Base-by-base conservation (phyloP, 164 flowering plant species). In the Magnolia officinalis region DNA sequence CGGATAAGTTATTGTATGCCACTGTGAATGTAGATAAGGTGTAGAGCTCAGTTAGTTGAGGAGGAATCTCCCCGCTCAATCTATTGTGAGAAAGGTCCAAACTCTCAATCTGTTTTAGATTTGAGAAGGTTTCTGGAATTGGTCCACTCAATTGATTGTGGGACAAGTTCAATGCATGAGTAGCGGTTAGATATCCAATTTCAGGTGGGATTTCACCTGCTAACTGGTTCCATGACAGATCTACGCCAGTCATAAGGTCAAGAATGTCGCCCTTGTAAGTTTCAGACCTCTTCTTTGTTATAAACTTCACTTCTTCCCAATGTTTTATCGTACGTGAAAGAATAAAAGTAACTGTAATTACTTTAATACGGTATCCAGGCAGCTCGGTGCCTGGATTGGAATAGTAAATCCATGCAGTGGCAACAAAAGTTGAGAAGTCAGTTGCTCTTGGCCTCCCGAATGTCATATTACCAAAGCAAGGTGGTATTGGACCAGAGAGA, bases 31-130 rank as follows among this genome's bases (percentile, higher is more conserved):
- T 24, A 2, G 19, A 45, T 8, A 83, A 45, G 9, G 2, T 26
- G 67, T 19, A 0, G 6, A 83, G 73, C 18, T 37, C 67, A 4
- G 16, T 59, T 9, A 80, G 67, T 16, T 80, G 24, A 14, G 70
- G 1, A 67, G 85, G 83, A 20, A 83, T 83, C 66, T 8, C 10
- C 0, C 85, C 81, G 69, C 23, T 69, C 78, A 83, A 69, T 6
- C 19, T 72, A 52, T 81, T 83, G 26, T 64, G 10, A 2, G 67
- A 64, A 64, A 64, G 31, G 13, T 64, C 67, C 67, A 64, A 64
- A 31, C 78, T 81, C 76, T 83, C 85, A 6, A 78, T 67, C 21
- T 50, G 6, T 21, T 21, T 31, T 3, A 80, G 70, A 13, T 70
- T 64, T 0, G 75, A 70, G 13, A 83, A 73, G 24, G 75, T 72